A percentile compares a stretch with the other conserved stretches of the same genome.
Evolutionary conservation across 2,329 filamentous ascomycete genomes (phyloP).

Genomic region (Pestalotiopsis sp.): DNA sequence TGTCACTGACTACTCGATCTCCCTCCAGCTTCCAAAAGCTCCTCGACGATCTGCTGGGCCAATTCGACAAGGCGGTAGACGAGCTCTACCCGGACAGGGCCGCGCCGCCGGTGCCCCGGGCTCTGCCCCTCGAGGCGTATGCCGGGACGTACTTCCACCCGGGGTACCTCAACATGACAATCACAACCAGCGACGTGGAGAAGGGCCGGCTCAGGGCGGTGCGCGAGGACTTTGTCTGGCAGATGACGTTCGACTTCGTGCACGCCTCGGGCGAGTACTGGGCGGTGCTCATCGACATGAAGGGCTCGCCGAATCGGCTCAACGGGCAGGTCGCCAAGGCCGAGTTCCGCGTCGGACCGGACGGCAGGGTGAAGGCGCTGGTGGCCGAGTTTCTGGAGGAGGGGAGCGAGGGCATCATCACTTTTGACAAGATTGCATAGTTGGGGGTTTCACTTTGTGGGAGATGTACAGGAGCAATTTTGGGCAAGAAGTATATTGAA

Average conservation of each 20-base stretch:
- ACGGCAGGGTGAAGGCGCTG: conserved; percentile 29
- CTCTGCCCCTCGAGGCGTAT: conserved; percentile 37
- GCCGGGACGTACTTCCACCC: conserved; percentile 47
- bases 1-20: neutral
- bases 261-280: conserved; percentile 40
- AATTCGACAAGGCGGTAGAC: conserved; percentile 34
- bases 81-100: conserved; percentile 40
- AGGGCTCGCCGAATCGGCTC: conserved; percentile 26
- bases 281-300: conserved; percentile 31
- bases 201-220: conserved; percentile 24
- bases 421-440: conserved; percentile 22
- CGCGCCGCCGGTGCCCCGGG: conserved; percentile 33
- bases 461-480: too few relatives aligned
- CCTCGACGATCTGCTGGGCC: conserved; percentile 19
- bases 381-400: conserved; percentile 33
- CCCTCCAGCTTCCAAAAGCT: conserved; percentile 20
- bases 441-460: neutral
- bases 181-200: conserved; percentile 19
- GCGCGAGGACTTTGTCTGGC: conserved; percentile 34
- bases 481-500: neutral
- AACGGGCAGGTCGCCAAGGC: conserved; percentile 31
- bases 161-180: conserved; percentile 41
- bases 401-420: conserved; percentile 31
- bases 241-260: conserved; percentile 31
- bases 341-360: conserved; percentile 32